Evolutionary conservation across 2,329 filamentous ascomycete species (phyloP), one percentile per base, ranked within the genome.

Genomic region (Fusarium praegraminearum): DNA sequence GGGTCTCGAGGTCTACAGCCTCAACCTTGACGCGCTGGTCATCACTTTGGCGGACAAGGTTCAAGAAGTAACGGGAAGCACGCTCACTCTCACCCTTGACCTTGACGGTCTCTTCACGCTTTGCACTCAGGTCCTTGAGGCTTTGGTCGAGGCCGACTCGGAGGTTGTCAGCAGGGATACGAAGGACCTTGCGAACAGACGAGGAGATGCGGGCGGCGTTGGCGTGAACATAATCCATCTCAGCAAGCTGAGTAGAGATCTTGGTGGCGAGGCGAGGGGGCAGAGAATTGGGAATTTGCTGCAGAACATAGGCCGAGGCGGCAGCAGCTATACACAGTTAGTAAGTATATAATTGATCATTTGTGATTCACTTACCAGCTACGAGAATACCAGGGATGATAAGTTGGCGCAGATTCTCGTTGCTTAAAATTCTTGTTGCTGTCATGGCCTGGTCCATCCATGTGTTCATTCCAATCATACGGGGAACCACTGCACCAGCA

Each of bases 371-470:
- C 92, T 86, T 87, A 96, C 93, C 90, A 77, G 92, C 91, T 74
- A 92, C 84, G 60, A 97, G 79, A 53, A 97, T 82, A 69, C 93
- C 91, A 38, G 96, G 96, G 24, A 98, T 78, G 65, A 97, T 87
- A 65, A 98, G 84, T 72, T 88, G 90, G 73, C 93, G 90, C 62
- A 97, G 79, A 75, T 96, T 97, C 76, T 92, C 91, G 63, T 90
- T 90, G 46, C 94, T 92, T 65, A 98, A 80, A 43, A 98, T 81
- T 74, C 91, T 93, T n/a, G 89, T 90, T 10, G 91, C 93, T 67
- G 91, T 92, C 54, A 98, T 80, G 3, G 92, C 91, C 68, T 95
- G 93, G 77, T 98, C 95, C 72, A 98, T 83, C 94, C 95, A 98
- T 52, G 92, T 90, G 72, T 92, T 89, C 66, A 94, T 92, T 63